Base-by-base conservation (phyloP, 257 asterid genomes). In the Vinca minor region DNA sequence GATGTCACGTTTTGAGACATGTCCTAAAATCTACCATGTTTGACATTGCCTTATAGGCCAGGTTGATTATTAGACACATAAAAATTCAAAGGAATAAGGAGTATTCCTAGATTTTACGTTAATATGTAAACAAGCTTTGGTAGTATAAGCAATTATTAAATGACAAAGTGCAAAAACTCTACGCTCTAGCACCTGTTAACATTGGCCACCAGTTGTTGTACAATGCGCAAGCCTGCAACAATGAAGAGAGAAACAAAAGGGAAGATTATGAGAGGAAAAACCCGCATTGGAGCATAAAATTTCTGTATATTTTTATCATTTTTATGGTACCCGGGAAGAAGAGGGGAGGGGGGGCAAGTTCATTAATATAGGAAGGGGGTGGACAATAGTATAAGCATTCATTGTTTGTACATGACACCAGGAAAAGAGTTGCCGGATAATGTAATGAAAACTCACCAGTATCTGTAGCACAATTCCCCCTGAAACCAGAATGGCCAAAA, bases 121-220 rank as follows among this genome's bases (percentile, higher is more conserved):
- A 12, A 20, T 31, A 44, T 21, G 6, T 18, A 3, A 39, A 39
- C 15, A 31, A 32, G 26, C 44, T 20, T 29, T 4, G 11, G 60
- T 32, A 29, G 41, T 29, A n/a, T 29, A n/a, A 34, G 36, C 41
- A 8, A 66, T 13, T 25, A 14, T 13, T 52, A 14, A 52, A 46
- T n/a, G 26, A 53, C 36, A 53, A 31, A 55, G 12, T 31, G 5
- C 39, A 15, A 17, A 55, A 15, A 23, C 14, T 31, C 15, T 29
- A 54, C 14, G 15, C 15, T 31, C 38, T 20, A 20, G 25, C 59
- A 91, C 98, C 96, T 83, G 98, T 80, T 76, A 91, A 74, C 98
- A 91, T 91, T 35, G 98, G 96, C 98, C 98, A 88, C 98, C 98
- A 91, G 73, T 91, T 88, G 71, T 84, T 74, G 80, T 86, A 91